phyloP scores from a whole-genome alignment of 495 filamentous ascomycete genomes.

The Talaromyces liani region DNA sequence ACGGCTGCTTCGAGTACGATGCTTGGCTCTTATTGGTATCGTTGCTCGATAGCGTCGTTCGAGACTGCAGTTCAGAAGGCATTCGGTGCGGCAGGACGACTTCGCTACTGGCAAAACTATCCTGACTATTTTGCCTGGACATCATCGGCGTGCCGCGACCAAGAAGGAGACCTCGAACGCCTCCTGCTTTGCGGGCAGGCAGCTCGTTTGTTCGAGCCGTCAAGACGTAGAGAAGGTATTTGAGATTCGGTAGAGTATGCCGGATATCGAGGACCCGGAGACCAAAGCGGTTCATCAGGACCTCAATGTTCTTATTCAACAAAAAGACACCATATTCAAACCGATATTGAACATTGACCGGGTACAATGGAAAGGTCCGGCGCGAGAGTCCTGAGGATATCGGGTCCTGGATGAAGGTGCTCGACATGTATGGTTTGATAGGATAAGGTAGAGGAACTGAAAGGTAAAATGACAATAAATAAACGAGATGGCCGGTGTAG shows the following conservation, averaged over 20 bases:
- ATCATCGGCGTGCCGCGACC: slow-evolving; percentile 25
- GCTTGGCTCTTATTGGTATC: neutral
- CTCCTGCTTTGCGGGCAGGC: slow-evolving; percentile 69
- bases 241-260: slow-evolving; percentile 86
- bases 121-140: slow-evolving; percentile 32
- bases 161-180: slow-evolving; percentile 54
- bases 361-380: slow-evolving; percentile 73
- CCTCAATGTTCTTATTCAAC: slow-evolving; percentile 88
- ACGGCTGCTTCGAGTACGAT: neutral
- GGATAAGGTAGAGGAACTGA: slow-evolving; percentile 74
- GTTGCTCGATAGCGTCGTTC: neutral
- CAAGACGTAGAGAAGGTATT: slow-evolving; percentile 83
- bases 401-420: slow-evolving; percentile 70
- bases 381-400: slow-evolving; percentile 61
- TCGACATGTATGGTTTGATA: slow-evolving; percentile 60
- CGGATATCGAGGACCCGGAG: slow-evolving; percentile 77
- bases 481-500: slow-evolving; percentile 66
- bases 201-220: slow-evolving; percentile 71
- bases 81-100: slow-evolving; percentile 10
- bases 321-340: slow-evolving; percentile 96
- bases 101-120: slow-evolving; percentile 33
- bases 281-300: slow-evolving; percentile 65
- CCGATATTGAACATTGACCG: slow-evolving; percentile 68
- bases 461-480: slow-evolving; percentile 78
- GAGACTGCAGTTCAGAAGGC: neutral